Evolutionary conservation across 495 filamentous ascomycete genomes (phyloP).

Genomic region (Bombardia bombarda): DNA sequence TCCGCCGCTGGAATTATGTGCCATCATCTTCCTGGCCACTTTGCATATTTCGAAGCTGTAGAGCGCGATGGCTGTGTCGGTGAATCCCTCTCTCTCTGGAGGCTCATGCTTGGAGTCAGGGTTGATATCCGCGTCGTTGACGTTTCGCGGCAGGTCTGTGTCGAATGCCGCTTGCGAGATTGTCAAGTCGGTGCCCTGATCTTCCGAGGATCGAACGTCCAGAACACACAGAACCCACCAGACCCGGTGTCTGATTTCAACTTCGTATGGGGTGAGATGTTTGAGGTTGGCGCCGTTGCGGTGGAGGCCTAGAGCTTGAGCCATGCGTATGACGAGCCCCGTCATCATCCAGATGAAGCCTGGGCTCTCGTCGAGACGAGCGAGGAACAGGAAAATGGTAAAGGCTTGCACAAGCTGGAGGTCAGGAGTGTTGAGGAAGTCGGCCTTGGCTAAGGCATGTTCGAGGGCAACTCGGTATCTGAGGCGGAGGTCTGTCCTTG

Average conservation of each 20-base stretch:
- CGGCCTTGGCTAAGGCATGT: slow-evolving; percentile 44
- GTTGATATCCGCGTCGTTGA: slow-evolving; percentile 38
- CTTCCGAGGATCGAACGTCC: slow-evolving; percentile 30
- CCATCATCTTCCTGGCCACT: slow-evolving; percentile 33
- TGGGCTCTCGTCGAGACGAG: slow-evolving; percentile 42
- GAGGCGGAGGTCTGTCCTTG: slow-evolving; percentile 40
- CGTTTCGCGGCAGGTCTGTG: slow-evolving; percentile 34
- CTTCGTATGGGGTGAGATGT: slow-evolving; percentile 38
- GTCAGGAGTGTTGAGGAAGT: slow-evolving; percentile 38
- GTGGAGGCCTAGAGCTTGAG: slow-evolving; percentile 41
- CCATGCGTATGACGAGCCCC: slow-evolving; percentile 42
- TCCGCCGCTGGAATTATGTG: slow-evolving; percentile 8
- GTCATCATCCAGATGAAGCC: slow-evolving; percentile 48
- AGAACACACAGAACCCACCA: slow-evolving; percentile 39
- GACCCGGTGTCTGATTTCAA: slow-evolving; percentile 39
- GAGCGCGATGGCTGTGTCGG: slow-evolving; percentile 24
- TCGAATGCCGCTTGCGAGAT: slow-evolving; percentile 29
- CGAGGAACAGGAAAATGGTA: slow-evolving; percentile 37
- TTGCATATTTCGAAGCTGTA: slow-evolving; percentile 23
- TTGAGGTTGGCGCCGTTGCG: slow-evolving; percentile 34
- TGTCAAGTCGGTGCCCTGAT: slow-evolving; percentile 35
- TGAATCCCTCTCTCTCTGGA: slow-evolving; percentile 22
- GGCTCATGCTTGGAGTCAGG: slow-evolving; percentile 24
- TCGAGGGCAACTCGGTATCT: slow-evolving; percentile 49
- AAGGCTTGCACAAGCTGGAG: slow-evolving; percentile 43